A percentile compares a stretch with the other conserved stretches of the same genome.
phyloP scores from a whole-genome alignment of 1,284 basidiomycete genomes.

The Ustilago esculenta region DNA sequence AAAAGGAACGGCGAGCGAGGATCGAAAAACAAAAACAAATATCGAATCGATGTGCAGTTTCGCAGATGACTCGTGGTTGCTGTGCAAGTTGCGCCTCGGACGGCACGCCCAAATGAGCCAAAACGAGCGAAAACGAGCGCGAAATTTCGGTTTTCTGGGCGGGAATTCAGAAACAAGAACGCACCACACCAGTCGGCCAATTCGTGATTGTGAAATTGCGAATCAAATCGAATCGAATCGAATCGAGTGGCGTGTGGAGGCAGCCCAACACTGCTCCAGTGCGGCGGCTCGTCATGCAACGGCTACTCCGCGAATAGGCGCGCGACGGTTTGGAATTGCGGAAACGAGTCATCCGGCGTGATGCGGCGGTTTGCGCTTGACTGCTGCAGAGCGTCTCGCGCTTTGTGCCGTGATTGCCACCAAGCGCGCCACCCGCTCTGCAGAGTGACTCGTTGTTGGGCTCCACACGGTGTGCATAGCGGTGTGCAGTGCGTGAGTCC shows the following conservation, averaged over 20 bases:
- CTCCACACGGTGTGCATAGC: no score
- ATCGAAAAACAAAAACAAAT: background rate
- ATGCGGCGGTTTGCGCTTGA: slow-evolving; percentile 1
- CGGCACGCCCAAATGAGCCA: no score
- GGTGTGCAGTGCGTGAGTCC: no score
- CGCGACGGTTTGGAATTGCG: slow-evolving; percentile 7
- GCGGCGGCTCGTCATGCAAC: slow-evolving; percentile 2
- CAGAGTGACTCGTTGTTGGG: no score
- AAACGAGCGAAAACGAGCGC: slow-evolving; percentile 19
- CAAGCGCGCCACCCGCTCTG: no score
- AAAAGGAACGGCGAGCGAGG: slow-evolving; percentile 3
- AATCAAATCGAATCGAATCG: no score
- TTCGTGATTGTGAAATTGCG: no score
- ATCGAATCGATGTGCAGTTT: no score
- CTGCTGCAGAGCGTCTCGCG: background rate
- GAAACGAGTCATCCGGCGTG: slow-evolving; percentile 34
- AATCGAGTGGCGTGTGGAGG: slow-evolving; percentile 1
- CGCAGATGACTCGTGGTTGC: no score
- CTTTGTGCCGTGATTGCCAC: slow-evolving; percentile 30
- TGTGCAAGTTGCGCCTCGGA: no score
- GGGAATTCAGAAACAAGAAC: background rate
- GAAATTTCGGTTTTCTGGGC: slow-evolving; percentile 18
- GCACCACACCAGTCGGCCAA: no score
- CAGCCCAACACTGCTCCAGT: slow-evolving; percentile 5
- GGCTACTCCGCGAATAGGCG: background rate